These are phyloP conservation scores for Amanita fuliginea DNA, from an alignment of 768 basidiomycete species.

Conservation along the genomic window DNA sequence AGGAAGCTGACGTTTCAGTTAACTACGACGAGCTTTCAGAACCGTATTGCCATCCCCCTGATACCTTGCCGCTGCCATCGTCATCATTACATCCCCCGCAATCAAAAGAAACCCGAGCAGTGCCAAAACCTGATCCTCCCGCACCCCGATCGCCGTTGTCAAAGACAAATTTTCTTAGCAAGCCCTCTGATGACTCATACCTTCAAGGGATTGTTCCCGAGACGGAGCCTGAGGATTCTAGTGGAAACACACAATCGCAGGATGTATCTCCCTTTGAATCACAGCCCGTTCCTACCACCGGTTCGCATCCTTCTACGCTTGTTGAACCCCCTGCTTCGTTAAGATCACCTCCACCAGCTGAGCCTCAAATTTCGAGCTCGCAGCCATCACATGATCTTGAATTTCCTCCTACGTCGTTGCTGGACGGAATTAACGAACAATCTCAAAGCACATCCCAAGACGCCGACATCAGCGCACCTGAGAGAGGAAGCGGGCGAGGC, in stretches of 20 bases:
- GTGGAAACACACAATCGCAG: conserved; percentile 1
- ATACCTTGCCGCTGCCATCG: neutral
- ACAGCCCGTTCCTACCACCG: neutral
- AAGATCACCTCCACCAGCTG: neutral
- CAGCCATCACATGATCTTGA: neutral
- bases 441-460: neutral
- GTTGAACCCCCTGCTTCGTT: conserved; percentile 5
- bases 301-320: neutral
- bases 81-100: neutral
- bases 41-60: neutral
- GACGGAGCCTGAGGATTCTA: conserved; percentile 4
- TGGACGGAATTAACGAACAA: neutral
- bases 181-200: neutral
- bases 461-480: neutral
- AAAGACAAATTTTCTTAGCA: neutral
- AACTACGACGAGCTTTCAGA: neutral
- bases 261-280: neutral
- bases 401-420: neutral
- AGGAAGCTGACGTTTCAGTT: neutral
- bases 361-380: neutral
- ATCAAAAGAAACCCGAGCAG: neutral
- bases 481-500: neutral
- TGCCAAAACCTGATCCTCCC: neutral
- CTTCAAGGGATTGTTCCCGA: conserved; percentile 2
- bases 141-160: neutral